A percentile compares a stretch with the other conserved stretches of the same genome.
These are phyloP conservation scores for Pyrenophora seminiperda DNA, from an alignment of 2,329 filamentous ascomycete genomes.

Conservation along the genomic window DNA sequence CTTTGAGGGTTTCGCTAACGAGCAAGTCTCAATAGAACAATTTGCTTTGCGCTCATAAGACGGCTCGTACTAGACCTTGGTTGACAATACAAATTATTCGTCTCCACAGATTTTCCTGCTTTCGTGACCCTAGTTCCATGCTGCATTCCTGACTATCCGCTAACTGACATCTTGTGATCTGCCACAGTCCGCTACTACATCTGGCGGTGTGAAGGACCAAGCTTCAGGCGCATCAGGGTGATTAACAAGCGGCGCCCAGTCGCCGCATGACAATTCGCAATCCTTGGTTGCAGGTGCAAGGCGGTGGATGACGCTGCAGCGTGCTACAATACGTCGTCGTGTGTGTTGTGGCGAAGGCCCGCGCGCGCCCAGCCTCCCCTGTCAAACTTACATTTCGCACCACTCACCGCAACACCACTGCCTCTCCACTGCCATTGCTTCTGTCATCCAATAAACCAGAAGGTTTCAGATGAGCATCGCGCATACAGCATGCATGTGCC, in stretches of 20 bases:
- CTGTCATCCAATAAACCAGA: conserved; percentile 17
- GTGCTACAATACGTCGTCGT: conserved; percentile 13
- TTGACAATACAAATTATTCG: conserved; percentile 4
- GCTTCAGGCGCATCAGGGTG: background rate
- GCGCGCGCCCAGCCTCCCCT: conserved; percentile 11
- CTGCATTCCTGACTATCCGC: background rate
- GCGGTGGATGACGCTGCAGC: background rate
- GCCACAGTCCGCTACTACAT: background rate
- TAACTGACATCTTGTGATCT: background rate
- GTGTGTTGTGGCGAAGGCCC: conserved; percentile 10
- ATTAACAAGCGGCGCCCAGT: background rate
- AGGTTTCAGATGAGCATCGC: conserved; percentile 21
- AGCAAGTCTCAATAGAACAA: background rate
- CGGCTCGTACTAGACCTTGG: background rate
- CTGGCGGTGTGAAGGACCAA: conserved; percentile 3
- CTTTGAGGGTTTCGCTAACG: conserved; percentile 12
- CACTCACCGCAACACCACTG: conserved; percentile 12
- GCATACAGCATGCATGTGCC: conserved; percentile 21
- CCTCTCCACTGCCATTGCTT: conserved; percentile 11
- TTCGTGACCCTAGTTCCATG: background rate
- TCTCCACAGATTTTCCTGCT: background rate
- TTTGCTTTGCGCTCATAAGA: no score
- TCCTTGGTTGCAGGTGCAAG: conserved; percentile 7
- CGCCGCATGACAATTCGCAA: background rate
- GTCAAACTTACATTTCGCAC: background rate